Conservation (phyloP, 805 yeast genomes). For the Blastobotrys chiropterorum region DNA sequence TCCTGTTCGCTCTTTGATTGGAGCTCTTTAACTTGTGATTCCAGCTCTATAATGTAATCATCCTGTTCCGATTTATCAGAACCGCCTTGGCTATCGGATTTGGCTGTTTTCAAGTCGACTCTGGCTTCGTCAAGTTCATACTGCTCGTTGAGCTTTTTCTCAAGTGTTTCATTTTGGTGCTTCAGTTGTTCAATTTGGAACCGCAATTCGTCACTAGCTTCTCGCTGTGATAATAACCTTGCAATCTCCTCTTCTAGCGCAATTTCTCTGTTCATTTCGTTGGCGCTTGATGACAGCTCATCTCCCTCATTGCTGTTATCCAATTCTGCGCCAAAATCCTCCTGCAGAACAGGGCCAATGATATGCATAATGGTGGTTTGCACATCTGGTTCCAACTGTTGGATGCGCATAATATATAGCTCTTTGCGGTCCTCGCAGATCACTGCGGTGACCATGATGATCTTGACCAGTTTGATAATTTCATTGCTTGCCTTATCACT, state of each 20-base stretch:
- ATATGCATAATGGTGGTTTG: slow-evolving; percentile 13
- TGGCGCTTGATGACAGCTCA: neutral
- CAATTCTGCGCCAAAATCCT: neutral
- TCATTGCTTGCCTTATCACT: slow-evolving; percentile 6
- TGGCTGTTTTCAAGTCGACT: neutral
- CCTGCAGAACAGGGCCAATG: slow-evolving; percentile 7
- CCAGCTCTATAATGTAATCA: slow-evolving; percentile 5
- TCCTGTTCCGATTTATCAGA: neutral
- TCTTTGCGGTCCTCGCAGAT: slow-evolving; percentile 10
- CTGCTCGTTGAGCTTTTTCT: neutral
- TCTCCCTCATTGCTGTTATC: neutral
- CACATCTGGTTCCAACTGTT: slow-evolving; percentile 3
- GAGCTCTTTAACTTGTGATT: slow-evolving; percentile 1
- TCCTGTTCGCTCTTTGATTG: slow-evolving; percentile 5
- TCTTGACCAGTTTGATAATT: slow-evolving; percentile 9
- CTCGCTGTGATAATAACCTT: slow-evolving; percentile 8
- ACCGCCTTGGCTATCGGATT: neutral
- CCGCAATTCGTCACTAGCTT: slow-evolving; percentile 5
- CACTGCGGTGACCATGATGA: slow-evolving; percentile 9
- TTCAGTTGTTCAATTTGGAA: slow-evolving; percentile 4
- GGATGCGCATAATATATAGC: slow-evolving; percentile 10
- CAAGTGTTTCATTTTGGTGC: neutral
- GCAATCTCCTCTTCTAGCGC: slow-evolving; percentile 13
- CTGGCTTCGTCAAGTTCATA: no score
- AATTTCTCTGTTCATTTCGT: slow-evolving; percentile 5